Evolutionary conservation across 2,329 filamentous ascomycete species (phyloP).

Genomic region (Hymenoscyphus linearis): DNA sequence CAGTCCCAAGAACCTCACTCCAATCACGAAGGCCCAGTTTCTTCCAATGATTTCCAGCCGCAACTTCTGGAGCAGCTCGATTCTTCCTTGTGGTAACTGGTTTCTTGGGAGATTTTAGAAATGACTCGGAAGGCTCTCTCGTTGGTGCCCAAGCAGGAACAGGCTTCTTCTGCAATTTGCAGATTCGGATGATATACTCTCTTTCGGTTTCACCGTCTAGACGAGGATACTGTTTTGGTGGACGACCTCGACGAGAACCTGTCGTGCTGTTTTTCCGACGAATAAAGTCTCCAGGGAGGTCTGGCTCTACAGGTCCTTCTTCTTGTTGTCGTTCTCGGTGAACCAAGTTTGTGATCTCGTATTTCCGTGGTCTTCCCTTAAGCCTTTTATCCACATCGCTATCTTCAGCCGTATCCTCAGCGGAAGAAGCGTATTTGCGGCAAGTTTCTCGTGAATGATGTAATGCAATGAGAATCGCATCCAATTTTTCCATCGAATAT

Average conservation of each 20-base stretch:
- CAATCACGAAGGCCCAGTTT: slow-evolving; percentile 54
- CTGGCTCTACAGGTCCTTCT: slow-evolving; percentile 1
- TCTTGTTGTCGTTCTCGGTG: slow-evolving; percentile 4
- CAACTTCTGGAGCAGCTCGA: slow-evolving; percentile 8
- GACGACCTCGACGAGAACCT: slow-evolving; percentile 20
- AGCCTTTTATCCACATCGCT: slow-evolving; percentile 23
- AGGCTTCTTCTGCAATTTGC: slow-evolving; percentile 37
- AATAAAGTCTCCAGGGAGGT: slow-evolving; percentile 7
- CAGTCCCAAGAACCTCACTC: slow-evolving; percentile 78
- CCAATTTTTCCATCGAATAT: slow-evolving; percentile 65
- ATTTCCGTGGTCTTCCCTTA: slow-evolving; percentile 23
- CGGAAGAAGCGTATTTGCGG: slow-evolving; percentile 29
- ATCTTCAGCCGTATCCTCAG: slow-evolving; percentile 25
- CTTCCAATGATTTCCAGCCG: slow-evolving; percentile 7
- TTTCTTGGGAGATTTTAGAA: slow-evolving; percentile 2
- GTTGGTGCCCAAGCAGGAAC: slow-evolving; percentile 33
- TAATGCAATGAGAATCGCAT: slow-evolving; percentile 63
- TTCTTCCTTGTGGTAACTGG: slow-evolving; percentile 10
- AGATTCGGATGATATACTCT: slow-evolving; percentile 44
- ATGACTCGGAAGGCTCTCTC: background rate
- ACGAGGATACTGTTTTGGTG: slow-evolving; percentile 24
- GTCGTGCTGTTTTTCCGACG: slow-evolving; percentile 16
- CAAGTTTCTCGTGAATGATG: slow-evolving; percentile 60
- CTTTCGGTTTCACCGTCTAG: slow-evolving; percentile 32
- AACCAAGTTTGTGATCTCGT: slow-evolving; percentile 15